Base-by-base conservation (phyloP, 1,139 yeast genomes). In the Hanseniaspora gamundiae region DNA sequence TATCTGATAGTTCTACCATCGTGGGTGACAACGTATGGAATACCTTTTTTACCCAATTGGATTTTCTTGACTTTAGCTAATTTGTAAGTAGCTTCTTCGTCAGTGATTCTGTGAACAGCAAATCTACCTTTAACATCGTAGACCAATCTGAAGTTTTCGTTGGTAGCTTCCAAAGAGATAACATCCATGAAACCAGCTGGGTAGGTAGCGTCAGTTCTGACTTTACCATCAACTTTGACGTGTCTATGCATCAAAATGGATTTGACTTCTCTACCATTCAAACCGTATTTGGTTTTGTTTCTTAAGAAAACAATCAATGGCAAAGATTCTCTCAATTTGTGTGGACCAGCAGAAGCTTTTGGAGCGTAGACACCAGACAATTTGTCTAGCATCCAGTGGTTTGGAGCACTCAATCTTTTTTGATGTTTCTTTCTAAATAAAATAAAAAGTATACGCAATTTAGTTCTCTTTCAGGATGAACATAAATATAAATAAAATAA, bases 311-410 rank as follows among this genome's bases (percentile, higher is more conserved):
- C 91, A 67, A 91, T 79, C 74, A 91, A 82, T 69, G 98, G 98
- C 68, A 91, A 83, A 51, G 96, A 91, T 77, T 91, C 98, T 75
- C 98, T 83, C 73, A 88, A 81, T 77, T 91, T 91, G 82, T 91
- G 98, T 69, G 98, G 98, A 78, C 98, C 98, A 61, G 95, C 82
- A 55, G 96, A 86, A 68, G 97, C 95, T 80, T 97, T 88, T 76
- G 98, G 98, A 60, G 98, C 98, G 72, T 91, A 91, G 68, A 87
- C 78, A 69, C 99, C 99, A 71, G 96, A 84, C 77, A 93, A 79
- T 78, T 93, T 93, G 94, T 91, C 98, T 80, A 93, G 84, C 94
- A 93, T 85, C 98, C 98, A 93, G 83, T 93, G 98, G 78, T 88
- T 83, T 78, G 99, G 99, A 70, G 96, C 96, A 70, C 95, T 94